A percentile compares a stretch with the other conserved stretches of the same genome.
Evolutionary conservation across 805 yeast species (phyloP).

Genomic region (Maudiozyma bulderi): DNA sequence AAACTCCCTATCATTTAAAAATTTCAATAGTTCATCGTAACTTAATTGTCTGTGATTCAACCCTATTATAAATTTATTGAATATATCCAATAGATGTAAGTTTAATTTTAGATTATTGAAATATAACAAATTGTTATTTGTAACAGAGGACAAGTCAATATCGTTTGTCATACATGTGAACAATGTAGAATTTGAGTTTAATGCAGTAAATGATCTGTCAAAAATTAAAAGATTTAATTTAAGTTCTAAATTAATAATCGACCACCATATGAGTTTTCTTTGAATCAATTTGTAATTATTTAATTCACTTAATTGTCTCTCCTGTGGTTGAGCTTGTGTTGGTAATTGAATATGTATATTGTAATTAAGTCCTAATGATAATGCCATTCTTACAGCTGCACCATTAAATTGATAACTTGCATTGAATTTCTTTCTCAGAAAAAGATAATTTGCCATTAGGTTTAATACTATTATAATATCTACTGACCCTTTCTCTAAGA

Average conservation of each 20-base stretch:
- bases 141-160: constrained; percentile 1
- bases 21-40: neutral
- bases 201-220: constrained; percentile 5
- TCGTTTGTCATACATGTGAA: constrained; percentile 2
- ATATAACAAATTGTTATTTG: neutral
- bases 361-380: constrained; percentile 43
- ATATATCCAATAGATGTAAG: neutral
- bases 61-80: neutral
- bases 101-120: constrained; percentile 2
- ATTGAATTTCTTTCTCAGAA: constrained; percentile 55
- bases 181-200: neutral
- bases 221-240: constrained; percentile 42
- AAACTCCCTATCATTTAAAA: constrained; percentile 1
- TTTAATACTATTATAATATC: constrained; percentile 45
- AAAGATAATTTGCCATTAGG: constrained; percentile 50
- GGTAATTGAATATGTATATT: constrained; percentile 37
- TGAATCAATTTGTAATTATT: constrained; percentile 27
- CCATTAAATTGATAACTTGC: constrained; percentile 64
- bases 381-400: constrained; percentile 55
- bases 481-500: constrained; percentile 52
- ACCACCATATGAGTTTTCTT: constrained; percentile 62
- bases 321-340: neutral
- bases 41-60: neutral
- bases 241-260: constrained; percentile 51
- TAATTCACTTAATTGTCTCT: neutral